These are phyloP conservation scores for Avena eriantha DNA, from an alignment of 176 grass and related monocot genomes.

Conservation along the genomic window DNA sequence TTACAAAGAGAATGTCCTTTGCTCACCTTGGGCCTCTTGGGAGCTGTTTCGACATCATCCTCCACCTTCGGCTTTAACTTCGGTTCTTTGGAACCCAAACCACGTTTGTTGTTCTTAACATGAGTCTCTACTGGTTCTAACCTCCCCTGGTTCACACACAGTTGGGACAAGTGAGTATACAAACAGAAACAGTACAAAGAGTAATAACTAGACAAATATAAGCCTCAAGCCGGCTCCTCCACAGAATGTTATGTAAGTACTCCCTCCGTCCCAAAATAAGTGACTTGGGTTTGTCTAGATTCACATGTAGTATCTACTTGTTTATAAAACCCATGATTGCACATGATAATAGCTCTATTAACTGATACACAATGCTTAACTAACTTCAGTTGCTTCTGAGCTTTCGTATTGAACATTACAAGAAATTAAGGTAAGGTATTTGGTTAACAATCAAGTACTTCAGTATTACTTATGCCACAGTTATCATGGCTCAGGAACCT, in stretches of 20 bases:
- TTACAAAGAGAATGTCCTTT: slow-evolving; percentile 1
- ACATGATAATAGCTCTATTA: not conserved
- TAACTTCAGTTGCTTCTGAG: not conserved
- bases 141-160: slow-evolving; percentile 58
- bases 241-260: not conserved
- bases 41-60: slow-evolving; percentile 49
- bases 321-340: not conserved
- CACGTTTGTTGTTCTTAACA: slow-evolving; percentile 91
- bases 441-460: not conserved
- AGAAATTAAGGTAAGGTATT: not conserved
- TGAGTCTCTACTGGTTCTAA: slow-evolving; percentile 78
- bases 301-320: too few species aligned
- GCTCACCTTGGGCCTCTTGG: slow-evolving; percentile 51
- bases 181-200: not conserved
- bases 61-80: slow-evolving; percentile 49
- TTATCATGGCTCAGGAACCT: not conserved
- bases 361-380: not conserved
- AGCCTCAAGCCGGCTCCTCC: not conserved
- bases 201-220: not conserved
- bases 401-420: not conserved
- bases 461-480: not conserved
- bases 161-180: not conserved
- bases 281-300: too few species aligned
- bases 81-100: slow-evolving; percentile 72
- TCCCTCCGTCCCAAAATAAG: too few species aligned